These are phyloP conservation scores for Fusarium redolens DNA, from an alignment of 2,329 filamentous ascomycete species.

Conservation along the genomic window DNA sequence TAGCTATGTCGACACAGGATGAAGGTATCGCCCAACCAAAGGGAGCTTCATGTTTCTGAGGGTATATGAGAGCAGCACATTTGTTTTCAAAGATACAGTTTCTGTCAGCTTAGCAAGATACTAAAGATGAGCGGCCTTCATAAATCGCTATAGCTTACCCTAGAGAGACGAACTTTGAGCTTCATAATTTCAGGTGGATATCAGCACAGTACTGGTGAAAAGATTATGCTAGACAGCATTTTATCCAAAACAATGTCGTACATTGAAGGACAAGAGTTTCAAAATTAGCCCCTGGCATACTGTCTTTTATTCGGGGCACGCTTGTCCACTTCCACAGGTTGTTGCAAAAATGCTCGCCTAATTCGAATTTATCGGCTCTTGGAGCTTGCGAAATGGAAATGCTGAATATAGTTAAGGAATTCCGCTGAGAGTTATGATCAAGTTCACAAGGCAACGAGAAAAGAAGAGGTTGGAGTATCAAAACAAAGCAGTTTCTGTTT, in stretches of 20 bases:
- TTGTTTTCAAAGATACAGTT: neutral
- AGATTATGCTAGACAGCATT: neutral
- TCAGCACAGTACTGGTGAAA: neutral
- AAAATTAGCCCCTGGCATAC: too few species aligned
- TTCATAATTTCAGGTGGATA: neutral
- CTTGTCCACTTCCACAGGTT: neutral
- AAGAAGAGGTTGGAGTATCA: neutral
- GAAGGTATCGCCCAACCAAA: too few species aligned
- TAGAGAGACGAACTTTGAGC: neutral
- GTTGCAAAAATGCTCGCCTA: too few species aligned
- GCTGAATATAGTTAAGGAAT: neutral
- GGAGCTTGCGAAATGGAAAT: neutral
- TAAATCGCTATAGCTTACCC: neutral
- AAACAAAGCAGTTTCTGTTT: constrained; percentile 33
- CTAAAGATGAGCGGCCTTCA: neutral
- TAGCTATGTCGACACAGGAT: neutral
- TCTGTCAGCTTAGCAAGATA: neutral
- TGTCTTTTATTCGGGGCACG: neutral
- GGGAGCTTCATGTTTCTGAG: neutral
- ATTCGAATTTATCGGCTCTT: neutral
- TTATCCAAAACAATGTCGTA: neutral
- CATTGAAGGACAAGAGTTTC: neutral
- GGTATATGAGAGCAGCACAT: neutral
- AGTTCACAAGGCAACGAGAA: neutral
- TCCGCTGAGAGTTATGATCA: neutral